Base-by-base conservation (phyloP, 2,329 filamentous ascomycete species). In the Sporothrix phasma region DNA sequence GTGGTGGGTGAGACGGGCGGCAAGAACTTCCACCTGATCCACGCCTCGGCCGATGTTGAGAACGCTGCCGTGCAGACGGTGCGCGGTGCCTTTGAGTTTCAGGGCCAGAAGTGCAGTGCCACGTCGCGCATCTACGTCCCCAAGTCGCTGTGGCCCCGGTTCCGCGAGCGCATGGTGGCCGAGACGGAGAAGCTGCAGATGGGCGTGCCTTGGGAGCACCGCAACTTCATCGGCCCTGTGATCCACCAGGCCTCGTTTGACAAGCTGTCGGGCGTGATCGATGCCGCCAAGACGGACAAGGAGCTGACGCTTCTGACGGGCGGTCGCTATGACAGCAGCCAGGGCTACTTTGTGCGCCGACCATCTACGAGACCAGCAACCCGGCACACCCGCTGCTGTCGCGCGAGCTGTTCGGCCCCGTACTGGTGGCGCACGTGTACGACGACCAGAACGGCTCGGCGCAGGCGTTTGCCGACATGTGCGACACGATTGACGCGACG, bases 401-500 rank as follows among this genome's bases (percentile, higher is more conserved):
- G 63, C 71, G 74, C 11, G 80, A 82, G 70, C 73, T 82, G 29
- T 82, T 81, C 63, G 80, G 80, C 0, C 80, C 80, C 1, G 71
- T 82, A 8, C 71, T 81, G 2, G 72, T 74, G 6, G 72, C 74
- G 0, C 76, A 81, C 66, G 77, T 80, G n/a, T 81, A 81, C 70
- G 74, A 77, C 3, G 80, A 81, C 68, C 70, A 61, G 63, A 71
- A 76, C 62, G 70, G 71, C 37, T 68, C 75, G 22, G 77, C 77
- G 0, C 78, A 75, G 6, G 75, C 75, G 0, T 79, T 80, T 64
- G 75, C 74, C 51, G 75, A 80, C 54, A 78, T 77, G 4, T 88
- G 85, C 76, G 77, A 81, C 72, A 76, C 87, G 58, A 85, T 92
- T 64, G 88, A 93, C 76, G 73, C 75, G 5, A 89, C 89, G 1